phyloP scores from a whole-genome alignment of 345 rosid species.

The Salix dunnii region DNA sequence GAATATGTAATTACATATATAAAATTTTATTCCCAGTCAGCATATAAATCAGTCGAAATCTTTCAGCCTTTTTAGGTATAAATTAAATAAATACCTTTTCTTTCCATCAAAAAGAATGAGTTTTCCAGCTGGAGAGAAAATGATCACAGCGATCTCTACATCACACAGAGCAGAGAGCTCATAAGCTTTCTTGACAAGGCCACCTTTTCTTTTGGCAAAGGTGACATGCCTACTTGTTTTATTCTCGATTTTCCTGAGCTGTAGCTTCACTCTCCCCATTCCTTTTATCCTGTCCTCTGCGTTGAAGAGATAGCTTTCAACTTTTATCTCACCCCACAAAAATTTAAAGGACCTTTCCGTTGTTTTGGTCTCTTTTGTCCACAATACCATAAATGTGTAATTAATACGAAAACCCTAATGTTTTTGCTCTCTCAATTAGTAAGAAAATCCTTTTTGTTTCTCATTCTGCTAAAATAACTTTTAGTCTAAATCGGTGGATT shows the following conservation, averaged over 20 bases:
- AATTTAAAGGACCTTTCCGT: not conserved
- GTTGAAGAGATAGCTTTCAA: no score
- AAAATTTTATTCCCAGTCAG: no score
- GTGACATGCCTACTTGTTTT: slow-evolving; percentile 20
- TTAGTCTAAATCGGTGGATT: not conserved
- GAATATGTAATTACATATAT: not conserved
- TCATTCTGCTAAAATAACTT: no score
- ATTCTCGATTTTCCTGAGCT: slow-evolving; percentile 21
- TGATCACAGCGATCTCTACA: slow-evolving; percentile 19
- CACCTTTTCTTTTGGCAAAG: slow-evolving; percentile 31
- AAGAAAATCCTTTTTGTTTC: no score
- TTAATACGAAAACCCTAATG: not conserved
- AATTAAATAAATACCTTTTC: slow-evolving; percentile 15
- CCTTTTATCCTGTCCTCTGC: not conserved
- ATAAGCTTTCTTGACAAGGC: slow-evolving; percentile 36
- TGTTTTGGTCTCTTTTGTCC: not conserved
- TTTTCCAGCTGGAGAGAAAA: slow-evolving; percentile 33
- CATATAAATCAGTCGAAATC: no score
- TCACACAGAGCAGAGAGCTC: slow-evolving; percentile 33
- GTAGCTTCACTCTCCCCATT: not conserved
- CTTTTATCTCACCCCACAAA: no score
- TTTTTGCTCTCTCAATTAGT: not conserved
- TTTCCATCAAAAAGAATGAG: slow-evolving; percentile 24
- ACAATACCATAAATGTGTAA: not conserved
- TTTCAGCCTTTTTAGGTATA: no score